Percentiles rank a stretch among this genome's conserved stretches.
These are phyloP conservation scores for Xylaria sp. DNA, from an alignment of 2,329 filamentous ascomycete species.

Conservation along the genomic window DNA sequence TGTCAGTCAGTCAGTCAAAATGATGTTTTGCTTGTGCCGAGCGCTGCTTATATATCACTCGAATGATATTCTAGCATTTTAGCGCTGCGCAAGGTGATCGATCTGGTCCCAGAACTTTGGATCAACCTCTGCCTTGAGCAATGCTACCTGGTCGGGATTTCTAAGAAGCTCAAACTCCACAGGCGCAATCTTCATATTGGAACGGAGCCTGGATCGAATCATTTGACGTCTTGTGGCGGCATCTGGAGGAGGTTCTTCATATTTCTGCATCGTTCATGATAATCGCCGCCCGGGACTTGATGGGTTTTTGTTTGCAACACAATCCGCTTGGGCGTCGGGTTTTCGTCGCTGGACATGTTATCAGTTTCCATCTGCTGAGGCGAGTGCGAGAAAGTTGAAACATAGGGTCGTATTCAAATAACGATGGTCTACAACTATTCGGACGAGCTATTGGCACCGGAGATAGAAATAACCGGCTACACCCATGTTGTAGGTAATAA, in stretches of 20 bases:
- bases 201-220: slow-evolving; percentile 27
- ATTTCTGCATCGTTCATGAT: slow-evolving; percentile 31
- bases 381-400: no score
- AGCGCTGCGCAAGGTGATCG: slow-evolving; percentile 22
- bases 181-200: slow-evolving; percentile 29
- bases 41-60: no score
- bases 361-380: not conserved
- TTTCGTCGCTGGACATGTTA: slow-evolving; percentile 14
- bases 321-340: slow-evolving; percentile 23
- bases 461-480: no score
- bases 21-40: no score
- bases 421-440: slow-evolving; percentile 1
- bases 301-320: slow-evolving; percentile 39
- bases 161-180: slow-evolving; percentile 23
- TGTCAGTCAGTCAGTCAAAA: no score
- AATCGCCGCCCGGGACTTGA: slow-evolving; percentile 38
- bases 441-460: no score
- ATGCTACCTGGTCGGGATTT: slow-evolving; percentile 26
- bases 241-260: slow-evolving; percentile 37
- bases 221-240: slow-evolving; percentile 31
- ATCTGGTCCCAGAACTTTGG: slow-evolving; percentile 29
- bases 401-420: not conserved
- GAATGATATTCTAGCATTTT: no score
- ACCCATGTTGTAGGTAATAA: no score
- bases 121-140: slow-evolving; percentile 27